Evolutionary conservation across 2,329 filamentous ascomycete species (phyloP).

Genomic region (Calonectria henricotiae): DNA sequence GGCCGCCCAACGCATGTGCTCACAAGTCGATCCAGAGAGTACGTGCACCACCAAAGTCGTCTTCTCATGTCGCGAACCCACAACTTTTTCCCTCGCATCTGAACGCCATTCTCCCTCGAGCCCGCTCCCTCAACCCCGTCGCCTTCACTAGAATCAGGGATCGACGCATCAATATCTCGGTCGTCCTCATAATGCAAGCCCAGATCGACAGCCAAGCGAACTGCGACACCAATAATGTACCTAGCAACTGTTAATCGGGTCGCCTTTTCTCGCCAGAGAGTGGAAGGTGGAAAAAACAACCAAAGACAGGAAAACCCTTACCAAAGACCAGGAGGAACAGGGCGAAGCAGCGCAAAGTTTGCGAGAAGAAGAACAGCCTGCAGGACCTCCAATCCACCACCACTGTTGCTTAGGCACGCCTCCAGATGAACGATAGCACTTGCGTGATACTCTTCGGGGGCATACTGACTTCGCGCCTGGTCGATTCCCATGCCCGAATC

Average conservation of each 20-base stretch:
- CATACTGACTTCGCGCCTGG: constrained; percentile 66
- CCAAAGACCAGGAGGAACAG: constrained; percentile 94
- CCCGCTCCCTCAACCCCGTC: constrained; percentile 58
- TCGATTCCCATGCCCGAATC: constrained; percentile 55
- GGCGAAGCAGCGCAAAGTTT: constrained; percentile 91
- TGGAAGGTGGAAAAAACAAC: background rate
- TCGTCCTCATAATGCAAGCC: constrained; percentile 95
- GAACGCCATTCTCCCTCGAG: constrained; percentile 56
- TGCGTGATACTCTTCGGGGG: constrained; percentile 96
- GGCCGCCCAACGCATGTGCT: constrained; percentile 94
- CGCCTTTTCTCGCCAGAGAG: background rate
- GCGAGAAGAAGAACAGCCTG: constrained; percentile 94
- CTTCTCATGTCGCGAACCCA: constrained; percentile 90
- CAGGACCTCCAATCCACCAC: constrained; percentile 92
- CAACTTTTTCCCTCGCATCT: constrained; percentile 79
- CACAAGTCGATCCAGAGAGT: constrained; percentile 94
- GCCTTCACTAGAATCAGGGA: constrained; percentile 64
- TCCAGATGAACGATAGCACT: constrained; percentile 95
- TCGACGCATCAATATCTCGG: constrained; percentile 73
- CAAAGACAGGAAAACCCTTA: constrained; percentile 53
- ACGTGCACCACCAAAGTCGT: constrained; percentile 97
- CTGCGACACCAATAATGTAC: constrained; percentile 96
- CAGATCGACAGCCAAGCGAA: constrained; percentile 90
- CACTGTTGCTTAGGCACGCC: constrained; percentile 86
- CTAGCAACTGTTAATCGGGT: constrained; percentile 53